Evolutionary conservation across 2,329 filamentous ascomycete genomes (phyloP).

Genomic region (Pestalotiopsis sp.): DNA sequence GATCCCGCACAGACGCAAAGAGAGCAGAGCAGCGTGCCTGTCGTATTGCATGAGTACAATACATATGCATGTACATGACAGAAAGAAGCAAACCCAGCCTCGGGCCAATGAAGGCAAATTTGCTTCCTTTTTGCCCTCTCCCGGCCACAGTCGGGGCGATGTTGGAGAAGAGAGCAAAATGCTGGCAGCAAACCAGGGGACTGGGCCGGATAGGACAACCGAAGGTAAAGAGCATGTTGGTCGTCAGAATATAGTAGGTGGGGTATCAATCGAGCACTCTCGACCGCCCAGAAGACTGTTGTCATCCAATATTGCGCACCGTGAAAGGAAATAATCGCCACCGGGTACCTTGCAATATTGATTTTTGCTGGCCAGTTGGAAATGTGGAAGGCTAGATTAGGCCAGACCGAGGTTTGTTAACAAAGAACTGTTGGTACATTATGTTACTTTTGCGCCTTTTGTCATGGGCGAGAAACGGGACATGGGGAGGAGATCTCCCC

Average conservation of each 20-base stretch:
- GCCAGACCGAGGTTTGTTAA: background rate
- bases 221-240: background rate
- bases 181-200: background rate
- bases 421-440: background rate
- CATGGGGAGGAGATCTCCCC: background rate
- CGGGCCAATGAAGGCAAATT: constrained; percentile 13
- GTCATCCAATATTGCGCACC: constrained; percentile 13
- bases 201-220: constrained; percentile 3
- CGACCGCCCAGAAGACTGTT: background rate
- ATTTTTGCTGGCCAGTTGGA: background rate
- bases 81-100: background rate
- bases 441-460: background rate
- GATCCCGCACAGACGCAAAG: background rate
- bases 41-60: background rate
- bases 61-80: background rate
- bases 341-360: constrained; percentile 8
- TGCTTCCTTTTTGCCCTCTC: constrained; percentile 3
- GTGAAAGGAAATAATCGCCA: constrained; percentile 7
- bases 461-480: no score
- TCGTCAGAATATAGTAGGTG: constrained; percentile 11
- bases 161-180: background rate
- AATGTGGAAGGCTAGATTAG: constrained; percentile 5
- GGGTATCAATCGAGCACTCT: constrained; percentile 6
- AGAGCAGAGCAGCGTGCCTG: background rate
- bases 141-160: background rate